phyloP scores from a whole-genome alignment of 2,329 filamentous ascomycete genomes.

The Camillea tinctor region DNA sequence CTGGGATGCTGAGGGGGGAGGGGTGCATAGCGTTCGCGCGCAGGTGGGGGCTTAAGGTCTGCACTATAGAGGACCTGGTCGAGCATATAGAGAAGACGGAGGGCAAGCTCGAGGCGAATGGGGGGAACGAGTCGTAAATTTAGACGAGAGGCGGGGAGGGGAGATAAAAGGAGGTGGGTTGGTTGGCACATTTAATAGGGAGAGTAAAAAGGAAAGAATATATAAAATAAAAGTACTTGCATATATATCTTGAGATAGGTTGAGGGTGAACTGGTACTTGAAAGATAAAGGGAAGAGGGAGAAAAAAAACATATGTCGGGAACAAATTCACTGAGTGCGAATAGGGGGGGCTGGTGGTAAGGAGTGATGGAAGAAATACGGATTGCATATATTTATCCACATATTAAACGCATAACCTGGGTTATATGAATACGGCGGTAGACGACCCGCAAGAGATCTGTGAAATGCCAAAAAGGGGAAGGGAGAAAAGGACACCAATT shows the following conservation, averaged over 20 bases:
- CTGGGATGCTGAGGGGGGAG: slow-evolving; percentile 91
- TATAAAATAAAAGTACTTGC: no score
- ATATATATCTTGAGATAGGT: no score
- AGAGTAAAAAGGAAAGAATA: no score
- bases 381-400: not conserved
- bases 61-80: slow-evolving; percentile 91
- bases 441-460: not conserved
- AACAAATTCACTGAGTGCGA: no score
- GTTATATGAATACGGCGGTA: not conserved
- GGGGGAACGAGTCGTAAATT: slow-evolving; percentile 21
- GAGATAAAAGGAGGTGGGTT: not conserved
- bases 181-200: no score
- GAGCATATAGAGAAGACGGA: slow-evolving; percentile 75
- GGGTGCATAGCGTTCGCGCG: slow-evolving; percentile 84
- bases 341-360: no score
- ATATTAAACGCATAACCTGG: not conserved
- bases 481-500: not conserved
- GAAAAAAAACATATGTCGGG: no score
- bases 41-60: slow-evolving; percentile 86
- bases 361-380: not conserved
- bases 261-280: no score
- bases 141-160: not conserved
- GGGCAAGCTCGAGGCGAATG: slow-evolving; percentile 54
- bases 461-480: not conserved
- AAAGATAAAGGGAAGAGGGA: no score